phyloP scores from a whole-genome alignment of 2,329 filamentous ascomycete species.

The Acephala macrosclerotiorum region DNA sequence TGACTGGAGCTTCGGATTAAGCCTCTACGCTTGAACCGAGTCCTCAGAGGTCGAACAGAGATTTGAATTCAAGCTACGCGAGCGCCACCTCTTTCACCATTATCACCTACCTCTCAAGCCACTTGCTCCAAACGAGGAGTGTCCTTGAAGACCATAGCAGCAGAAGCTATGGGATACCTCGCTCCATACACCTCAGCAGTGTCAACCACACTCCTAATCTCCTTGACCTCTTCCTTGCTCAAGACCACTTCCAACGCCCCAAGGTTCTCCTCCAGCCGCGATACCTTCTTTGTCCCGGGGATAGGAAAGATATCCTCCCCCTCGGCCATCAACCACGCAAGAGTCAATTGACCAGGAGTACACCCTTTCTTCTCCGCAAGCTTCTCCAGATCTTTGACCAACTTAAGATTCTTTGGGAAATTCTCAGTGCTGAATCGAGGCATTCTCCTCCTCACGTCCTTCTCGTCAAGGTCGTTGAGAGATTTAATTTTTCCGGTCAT shows the following conservation, averaged over 20 bases:
- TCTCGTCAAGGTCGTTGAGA: constrained; percentile 53
- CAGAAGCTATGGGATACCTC: constrained; percentile 51
- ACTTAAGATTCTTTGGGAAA: constrained; percentile 56
- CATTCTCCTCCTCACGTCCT: constrained; percentile 53
- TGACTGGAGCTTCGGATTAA: neutral
- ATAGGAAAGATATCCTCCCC: constrained; percentile 61
- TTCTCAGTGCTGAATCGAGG: constrained; percentile 58
- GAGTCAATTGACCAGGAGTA: constrained; percentile 58
- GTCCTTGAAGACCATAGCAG: constrained; percentile 43
- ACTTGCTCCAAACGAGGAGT: constrained; percentile 55
- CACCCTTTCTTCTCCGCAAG: constrained; percentile 57
- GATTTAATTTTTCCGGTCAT: constrained; percentile 58
- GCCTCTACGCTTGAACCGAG: neutral
- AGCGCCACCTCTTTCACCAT: too few relatives aligned
- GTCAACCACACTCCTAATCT: constrained; percentile 46
- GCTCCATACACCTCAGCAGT: constrained; percentile 58
- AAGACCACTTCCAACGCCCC: constrained; percentile 32
- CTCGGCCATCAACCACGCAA: constrained; percentile 60
- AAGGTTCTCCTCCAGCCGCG: constrained; percentile 48
- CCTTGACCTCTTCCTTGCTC: constrained; percentile 28
- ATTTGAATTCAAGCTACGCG: neutral
- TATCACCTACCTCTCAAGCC: constrained; percentile 33
- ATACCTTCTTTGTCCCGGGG: constrained; percentile 58
- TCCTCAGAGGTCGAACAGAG: neutral
- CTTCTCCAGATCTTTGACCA: constrained; percentile 52